phyloP scores from a whole-genome alignment of 805 yeast genomes.

The Wickerhamomyces chaumierensis region DNA sequence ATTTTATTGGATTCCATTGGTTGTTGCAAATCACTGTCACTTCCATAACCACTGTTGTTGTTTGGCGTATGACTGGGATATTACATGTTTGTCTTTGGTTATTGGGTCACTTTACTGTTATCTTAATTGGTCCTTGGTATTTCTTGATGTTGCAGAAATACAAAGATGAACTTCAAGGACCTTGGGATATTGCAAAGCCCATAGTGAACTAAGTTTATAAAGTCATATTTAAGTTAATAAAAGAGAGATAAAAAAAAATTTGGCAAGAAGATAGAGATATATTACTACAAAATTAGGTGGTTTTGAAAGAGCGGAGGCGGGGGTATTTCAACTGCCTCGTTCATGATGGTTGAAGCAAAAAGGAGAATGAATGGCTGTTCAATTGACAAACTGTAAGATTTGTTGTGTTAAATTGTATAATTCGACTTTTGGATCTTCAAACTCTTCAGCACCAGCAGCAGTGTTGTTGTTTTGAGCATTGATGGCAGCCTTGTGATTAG shows the following conservation, averaged over 20 bases:
- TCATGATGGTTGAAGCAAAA: too few species aligned
- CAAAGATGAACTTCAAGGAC: slow-evolving; percentile 81
- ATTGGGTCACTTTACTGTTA: slow-evolving; percentile 32
- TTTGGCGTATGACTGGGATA: slow-evolving; percentile 28
- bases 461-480: slow-evolving; percentile 16
- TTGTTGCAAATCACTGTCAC: slow-evolving; percentile 3
- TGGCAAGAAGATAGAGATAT: too few species aligned
- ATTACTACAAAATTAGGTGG: too few species aligned
- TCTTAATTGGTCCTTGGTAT: slow-evolving; percentile 55
- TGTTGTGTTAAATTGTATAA: slow-evolving; percentile 58
- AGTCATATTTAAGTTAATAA: too few species aligned
- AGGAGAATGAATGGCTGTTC: too few species aligned
- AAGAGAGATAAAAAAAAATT: too few species aligned
- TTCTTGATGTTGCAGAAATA: slow-evolving; percentile 64
- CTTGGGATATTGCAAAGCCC: slow-evolving; percentile 88
- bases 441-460: slow-evolving; percentile 30
- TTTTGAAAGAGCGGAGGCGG: too few species aligned
- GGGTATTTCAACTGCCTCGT: too few species aligned
- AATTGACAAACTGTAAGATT: slow-evolving; percentile 38
- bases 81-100: slow-evolving; percentile 39
- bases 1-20: slow-evolving; percentile 13
- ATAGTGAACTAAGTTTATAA: slow-evolving; percentile 13
- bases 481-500: slow-evolving; percentile 22
- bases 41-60: slow-evolving; percentile 20
- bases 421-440: slow-evolving; percentile 54